Evolutionary conservation across 345 rosid genomes (phyloP), one percentile per base, ranked within the genome.

Genomic region (Syzygium aqueum): DNA sequence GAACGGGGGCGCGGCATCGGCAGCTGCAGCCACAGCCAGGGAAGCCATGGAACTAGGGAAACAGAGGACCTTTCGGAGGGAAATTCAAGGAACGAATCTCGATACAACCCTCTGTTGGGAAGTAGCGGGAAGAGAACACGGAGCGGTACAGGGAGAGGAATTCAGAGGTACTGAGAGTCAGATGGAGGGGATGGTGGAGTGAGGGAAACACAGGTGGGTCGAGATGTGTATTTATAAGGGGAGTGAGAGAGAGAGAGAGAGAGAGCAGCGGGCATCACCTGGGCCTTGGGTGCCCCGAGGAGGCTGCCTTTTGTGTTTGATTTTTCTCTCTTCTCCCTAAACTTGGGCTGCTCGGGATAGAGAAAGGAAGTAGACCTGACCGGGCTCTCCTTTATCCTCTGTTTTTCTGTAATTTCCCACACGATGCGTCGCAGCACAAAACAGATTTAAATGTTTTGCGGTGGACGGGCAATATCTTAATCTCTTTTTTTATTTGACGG

Each of bases 1-100:
- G 37, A 93, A 89, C 73, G 88, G 90, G 15, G 92, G 92, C 28
- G 93, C 90, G 9, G 93, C 85, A 86, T 88, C 90, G 3, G 92
- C 89, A 19, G 89, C 84, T 23, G 92, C 30, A 54, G 87, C 84
- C 40, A 90, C 77, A 14, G 88, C 61, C 16, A 37, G 53, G 46
- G 89, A 52, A 65, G 94, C 93, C 96, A 93, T 93, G 84, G 87
- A 84, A 73, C 23, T 1, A 73, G 82, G 82, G 5, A 73, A 37
- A 7, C 82, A 10, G 49, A 37, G 49, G 49, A 73, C 49, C 82
- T 49, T 73, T 37, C 27, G 11, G 27, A 37, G 23, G 53, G 17
- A 1, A 50, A 73, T 43, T 61, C 87, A 27, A 46, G 78, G 17
- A 11, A 85, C 13, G 13, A 57, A 73, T 73, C 49, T 56, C 5